Evolutionary conservation across 495 filamentous ascomycete genomes (phyloP), one percentile per base, ranked within the genome.

Genomic region (Hamigera avellanea): DNA sequence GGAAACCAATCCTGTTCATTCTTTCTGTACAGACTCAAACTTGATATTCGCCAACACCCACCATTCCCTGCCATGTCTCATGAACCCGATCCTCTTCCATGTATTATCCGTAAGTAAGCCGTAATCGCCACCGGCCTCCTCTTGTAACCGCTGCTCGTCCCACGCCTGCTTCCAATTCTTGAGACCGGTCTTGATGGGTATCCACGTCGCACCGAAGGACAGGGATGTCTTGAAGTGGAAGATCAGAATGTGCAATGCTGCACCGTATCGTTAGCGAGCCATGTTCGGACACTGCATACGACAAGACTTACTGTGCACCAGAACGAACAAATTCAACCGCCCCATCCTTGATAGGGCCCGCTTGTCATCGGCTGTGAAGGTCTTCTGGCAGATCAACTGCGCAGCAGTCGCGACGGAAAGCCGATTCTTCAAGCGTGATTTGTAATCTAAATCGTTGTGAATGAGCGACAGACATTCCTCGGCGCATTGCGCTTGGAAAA

Each of bases 401-500:
- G n/a, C n/a, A n/a, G n/a, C n/a, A n/a, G n/a, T n/a, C n/a, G n/a
- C n/a, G n/a, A n/a, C n/a, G n/a, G n/a, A n/a, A n/a, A n/a, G n/a
- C n/a, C n/a, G n/a, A n/a, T n/a, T n/a, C n/a, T n/a, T n/a, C n/a
- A n/a, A n/a, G n/a, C n/a, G n/a, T n/a, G n/a, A n/a, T n/a, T n/a
- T n/a, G n/a, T n/a, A n/a, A n/a, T n/a, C n/a, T n/a, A n/a, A n/a
- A n/a, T n/a, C n/a, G n/a, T n/a, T n/a, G n/a, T n/a, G n/a, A n/a
- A n/a, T n/a, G n/a, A n/a, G n/a, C n/a, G n/a, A n/a, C n/a, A n/a
- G n/a, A n/a, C n/a, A n/a, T n/a, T n/a, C n/a, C n/a, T n/a, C 25
- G 12, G 12, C 25, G 25, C 25, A 6, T 6, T 12, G 12, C 25
- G 53, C 53, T 39, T 59, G 56, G 28, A 59, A 59, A 17, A 53